phyloP scores from a whole-genome alignment of 2,329 filamentous ascomycete species.

The Calcarisporium arbuscula region DNA sequence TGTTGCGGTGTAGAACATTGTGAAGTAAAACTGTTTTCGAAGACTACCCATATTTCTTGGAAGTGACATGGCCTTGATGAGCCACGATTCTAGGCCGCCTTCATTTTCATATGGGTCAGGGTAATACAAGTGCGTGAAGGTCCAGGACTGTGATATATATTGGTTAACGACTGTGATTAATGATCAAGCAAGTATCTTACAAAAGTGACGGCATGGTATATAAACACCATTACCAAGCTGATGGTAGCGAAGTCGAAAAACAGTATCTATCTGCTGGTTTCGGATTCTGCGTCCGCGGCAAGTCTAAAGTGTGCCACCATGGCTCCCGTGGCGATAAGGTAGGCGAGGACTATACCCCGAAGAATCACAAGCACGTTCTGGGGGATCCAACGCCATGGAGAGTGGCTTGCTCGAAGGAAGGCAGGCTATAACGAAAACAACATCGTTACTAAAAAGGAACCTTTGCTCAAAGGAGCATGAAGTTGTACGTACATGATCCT shows the following conservation, averaged over 20 bases:
- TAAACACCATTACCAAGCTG: conserved; percentile 33
- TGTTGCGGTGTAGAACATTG: conserved; percentile 41
- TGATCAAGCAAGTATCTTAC: conserved; percentile 30
- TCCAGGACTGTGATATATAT: conserved; percentile 35
- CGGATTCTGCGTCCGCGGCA: conserved; percentile 29
- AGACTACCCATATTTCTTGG: conserved; percentile 33
- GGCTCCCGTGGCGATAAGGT: conserved; percentile 34
- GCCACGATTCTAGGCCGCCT: conserved; percentile 26
- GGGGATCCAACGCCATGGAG: conserved; percentile 40
- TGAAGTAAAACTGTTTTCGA: conserved; percentile 41
- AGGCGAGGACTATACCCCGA: conserved; percentile 35
- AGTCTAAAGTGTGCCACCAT: conserved; percentile 41
- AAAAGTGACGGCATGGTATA: conserved; percentile 40
- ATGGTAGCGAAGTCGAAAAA: conserved; percentile 45
- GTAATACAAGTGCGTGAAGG: conserved; percentile 44
- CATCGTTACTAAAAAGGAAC: conserved; percentile 9
- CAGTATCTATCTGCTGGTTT: conserved; percentile 33
- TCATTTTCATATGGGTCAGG: conserved; percentile 32
- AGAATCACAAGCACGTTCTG: conserved; percentile 39
- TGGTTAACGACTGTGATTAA: background rate
- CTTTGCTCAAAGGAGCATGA: background rate
- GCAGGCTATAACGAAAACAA: conserved; percentile 33
- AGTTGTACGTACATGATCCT: conserved; percentile 26
- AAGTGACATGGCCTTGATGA: conserved; percentile 38
- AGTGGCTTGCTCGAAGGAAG: conserved; percentile 45